Base-by-base conservation (phyloP, 768 basidiomycete genomes). In the Termitomyces sp. region DNA sequence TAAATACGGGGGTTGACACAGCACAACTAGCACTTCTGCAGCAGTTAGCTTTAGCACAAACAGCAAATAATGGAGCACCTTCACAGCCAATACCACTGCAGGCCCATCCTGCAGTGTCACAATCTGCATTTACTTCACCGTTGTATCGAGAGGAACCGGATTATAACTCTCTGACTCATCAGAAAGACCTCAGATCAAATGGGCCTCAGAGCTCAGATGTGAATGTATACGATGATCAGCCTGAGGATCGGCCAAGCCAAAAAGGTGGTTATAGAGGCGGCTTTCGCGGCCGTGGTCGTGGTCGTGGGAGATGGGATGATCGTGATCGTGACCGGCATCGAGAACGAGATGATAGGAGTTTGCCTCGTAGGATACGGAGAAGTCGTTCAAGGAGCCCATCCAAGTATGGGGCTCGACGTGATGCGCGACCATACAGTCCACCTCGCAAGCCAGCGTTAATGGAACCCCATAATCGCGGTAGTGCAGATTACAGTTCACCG, bases 321-420 rank as follows among this genome's bases (percentile, higher is more conserved):
- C 82, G 80, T 68, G 82, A 77, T 66, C 75, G 77, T 68, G 81
- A 79, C 66, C 75, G 76, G 70, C 74, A 77, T 69, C 76, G 75
- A 69, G 82, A 80, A 61, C 73, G 74, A 63, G 76, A 75, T 55
- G 67, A 66, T 66, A 65, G 72, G 59, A 77, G 77, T 60, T 72
- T 73, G 54, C 67, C 70, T 44, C 70, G 70, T 55, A 77, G 79
- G 69, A 71, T 72, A 62, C 77, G 83, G 69, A 76, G 70, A 59
- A 88, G 87, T 72, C 86, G 89, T 50, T 92, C 90, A 53, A 79
- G 82, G 69, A 92, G 91, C 72, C 90, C 90, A 46, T 71, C 80
- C 26, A 84, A 84, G 77, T 76, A 76, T 64, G 76, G 68, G 58
- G 74, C 65, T 60, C 76, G 78, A 65, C 78, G 81, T 65, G 79